Evolutionary conservation across 1,139 yeast genomes (phyloP), one percentile per base, ranked within the genome.

Genomic region (Saccharomycopsis phalli): DNA sequence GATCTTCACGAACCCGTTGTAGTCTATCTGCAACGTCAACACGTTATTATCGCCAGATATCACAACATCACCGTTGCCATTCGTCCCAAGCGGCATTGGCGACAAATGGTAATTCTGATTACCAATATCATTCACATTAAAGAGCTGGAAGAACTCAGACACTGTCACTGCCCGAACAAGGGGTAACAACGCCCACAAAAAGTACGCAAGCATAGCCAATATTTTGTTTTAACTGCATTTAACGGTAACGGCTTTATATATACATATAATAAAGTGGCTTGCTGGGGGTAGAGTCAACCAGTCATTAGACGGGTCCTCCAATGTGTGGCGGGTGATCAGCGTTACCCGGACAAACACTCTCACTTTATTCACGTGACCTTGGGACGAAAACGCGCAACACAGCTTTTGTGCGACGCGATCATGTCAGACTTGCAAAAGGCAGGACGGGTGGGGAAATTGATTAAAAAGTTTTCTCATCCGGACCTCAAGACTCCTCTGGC

Each of bases 141-240:
- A 42, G 16, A 42, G 36, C 34, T 42, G 32, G 21, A 42, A 42
- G 18, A 35, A 11, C 18, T 42, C 46, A n/a, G 46, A 42, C 2
- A 42, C 37, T 8, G 41, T 42, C 31, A 40, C 21, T 2, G 13
- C 16, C 3, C 28, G 21, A 5, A 19, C 20, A 4, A 27, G 28
- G n/a, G 16, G 4, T 11, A 32, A 7, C 13, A 27, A 36, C 11
- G 13, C 28, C 22, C 5, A 14, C 13, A 33, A 10, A 18, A 33
- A 18, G 11, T 21, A 11, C n/a, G 28, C 4, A 5, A 33, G 13
- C 19, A 11, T 13, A 13, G 36, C 13, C 14, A 19, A 18, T n/a
- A n/a, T n/a, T n/a, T n/a, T n/a, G n/a, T n/a, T n/a, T n/a, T n/a
- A n/a, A n/a, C n/a, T n/a, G n/a, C n/a, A n/a, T n/a, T n/a, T n/a